Conservation (phyloP, 495 filamentous ascomycete genomes). For the Neurospora sp. region DNA sequence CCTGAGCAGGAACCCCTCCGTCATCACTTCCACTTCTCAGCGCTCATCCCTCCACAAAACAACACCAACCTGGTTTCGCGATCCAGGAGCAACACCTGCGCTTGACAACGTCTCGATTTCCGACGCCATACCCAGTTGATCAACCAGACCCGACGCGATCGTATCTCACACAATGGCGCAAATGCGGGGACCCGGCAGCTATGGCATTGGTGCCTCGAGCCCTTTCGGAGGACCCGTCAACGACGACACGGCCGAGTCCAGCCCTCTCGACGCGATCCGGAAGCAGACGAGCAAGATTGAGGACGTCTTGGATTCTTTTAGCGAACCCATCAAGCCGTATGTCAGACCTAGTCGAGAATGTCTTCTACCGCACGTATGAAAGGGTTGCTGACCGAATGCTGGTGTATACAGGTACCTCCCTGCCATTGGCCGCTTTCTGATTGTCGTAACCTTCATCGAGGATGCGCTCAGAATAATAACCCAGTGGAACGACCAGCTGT, state of each 20-base stretch:
- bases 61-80: neutral
- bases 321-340: constrained; percentile 93
- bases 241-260: constrained; percentile 60
- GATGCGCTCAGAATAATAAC: constrained; percentile 93
- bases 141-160: neutral
- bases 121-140: neutral
- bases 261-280: constrained; percentile 82
- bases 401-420: constrained; percentile 63
- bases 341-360: constrained; percentile 30
- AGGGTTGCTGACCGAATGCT: neutral
- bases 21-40: neutral
- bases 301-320: constrained; percentile 78
- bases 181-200: constrained; percentile 91
- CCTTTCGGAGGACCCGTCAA: constrained; percentile 49
- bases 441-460: constrained; percentile 97
- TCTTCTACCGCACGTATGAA: neutral
- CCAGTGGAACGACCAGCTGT: constrained; percentile 93
- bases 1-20: neutral
- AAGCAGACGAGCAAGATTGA: constrained; percentile 97
- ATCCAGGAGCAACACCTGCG: neutral
- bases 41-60: neutral
- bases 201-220: constrained; percentile 74
- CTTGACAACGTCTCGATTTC: neutral
- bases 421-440: constrained; percentile 90
- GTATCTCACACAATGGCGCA: constrained; percentile 59